phyloP scores from a whole-genome alignment of 176 grass and related monocot species.

The Avena atlantica region DNA sequence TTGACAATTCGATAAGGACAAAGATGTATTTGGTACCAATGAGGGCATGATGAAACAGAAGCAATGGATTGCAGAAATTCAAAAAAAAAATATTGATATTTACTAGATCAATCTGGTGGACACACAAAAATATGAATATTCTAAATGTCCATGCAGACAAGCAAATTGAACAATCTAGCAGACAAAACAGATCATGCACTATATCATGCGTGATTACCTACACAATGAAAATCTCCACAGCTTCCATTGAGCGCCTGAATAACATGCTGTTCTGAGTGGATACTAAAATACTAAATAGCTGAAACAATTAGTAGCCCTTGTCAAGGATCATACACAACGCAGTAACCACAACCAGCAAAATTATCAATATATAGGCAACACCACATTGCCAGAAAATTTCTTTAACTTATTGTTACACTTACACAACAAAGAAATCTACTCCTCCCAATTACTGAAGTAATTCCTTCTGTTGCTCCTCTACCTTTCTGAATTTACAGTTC shows the following conservation, averaged over 20 bases:
- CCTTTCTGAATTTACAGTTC: constrained; percentile 16
- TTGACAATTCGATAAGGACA: too few relatives aligned
- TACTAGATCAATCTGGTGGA: too few relatives aligned
- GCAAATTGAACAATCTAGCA: background rate
- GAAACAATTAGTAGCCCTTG: background rate
- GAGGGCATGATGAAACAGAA: too few relatives aligned
- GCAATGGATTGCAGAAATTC: too few relatives aligned
- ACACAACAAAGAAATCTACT: too few relatives aligned
- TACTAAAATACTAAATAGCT: constrained; percentile 1
- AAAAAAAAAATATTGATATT: too few relatives aligned
- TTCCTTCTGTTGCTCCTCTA: constrained; percentile 4
- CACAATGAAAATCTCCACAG: constrained; percentile 12
- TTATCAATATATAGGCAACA: background rate
- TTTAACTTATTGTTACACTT: background rate
- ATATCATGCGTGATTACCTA: background rate
- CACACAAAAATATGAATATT: background rate
- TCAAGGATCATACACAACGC: background rate
- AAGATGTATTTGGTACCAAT: too few relatives aligned
- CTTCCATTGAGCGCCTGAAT: background rate
- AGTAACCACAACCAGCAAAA: background rate
- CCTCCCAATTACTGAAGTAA: background rate
- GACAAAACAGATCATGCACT: background rate
- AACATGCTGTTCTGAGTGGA: constrained; percentile 11
- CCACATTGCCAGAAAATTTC: background rate
- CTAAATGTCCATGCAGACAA: background rate